Conservation (phyloP, 768 basidiomycete genomes). For the Gymnopilus junonius region DNA sequence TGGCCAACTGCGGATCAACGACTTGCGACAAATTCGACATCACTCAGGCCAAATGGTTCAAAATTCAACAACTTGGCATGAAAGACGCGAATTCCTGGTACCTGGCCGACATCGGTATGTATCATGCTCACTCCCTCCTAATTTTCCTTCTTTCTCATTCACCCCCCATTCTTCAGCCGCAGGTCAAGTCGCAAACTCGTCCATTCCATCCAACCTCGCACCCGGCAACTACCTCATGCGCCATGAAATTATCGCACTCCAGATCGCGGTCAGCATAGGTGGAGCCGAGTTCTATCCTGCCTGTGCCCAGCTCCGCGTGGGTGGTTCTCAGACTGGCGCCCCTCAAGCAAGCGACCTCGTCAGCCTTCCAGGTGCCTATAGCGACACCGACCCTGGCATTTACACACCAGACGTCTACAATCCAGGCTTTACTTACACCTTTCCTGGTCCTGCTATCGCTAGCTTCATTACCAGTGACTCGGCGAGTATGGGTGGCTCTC, state of each 20-base stretch:
- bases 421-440: slow-evolving; percentile 36
- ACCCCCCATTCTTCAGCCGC: slow-evolving; percentile 30
- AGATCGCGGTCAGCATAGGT: slow-evolving; percentile 54
- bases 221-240: slow-evolving; percentile 78
- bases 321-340: slow-evolving; percentile 54
- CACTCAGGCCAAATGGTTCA: slow-evolving; percentile 71
- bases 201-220: slow-evolving; percentile 56
- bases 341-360: slow-evolving; percentile 58
- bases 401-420: slow-evolving; percentile 49
- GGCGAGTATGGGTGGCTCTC: background rate
- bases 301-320: slow-evolving; percentile 62
- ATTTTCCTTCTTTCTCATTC: background rate
- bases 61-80: slow-evolving; percentile 60
- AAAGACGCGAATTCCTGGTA: slow-evolving; percentile 48
- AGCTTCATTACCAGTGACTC: slow-evolving; percentile 33
- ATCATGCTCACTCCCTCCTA: background rate
- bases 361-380: slow-evolving; percentile 75
- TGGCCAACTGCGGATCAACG: slow-evolving; percentile 62
- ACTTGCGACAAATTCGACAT: slow-evolving; percentile 66
- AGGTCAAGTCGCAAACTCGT: slow-evolving; percentile 43
- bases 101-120: slow-evolving; percentile 57
- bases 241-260: slow-evolving; percentile 81
- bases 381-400: slow-evolving; percentile 72
- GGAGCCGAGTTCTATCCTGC: slow-evolving; percentile 85
- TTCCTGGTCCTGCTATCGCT: slow-evolving; percentile 58